Conservation (phyloP, 768 basidiomycete species). For the Russula vinacea region DNA sequence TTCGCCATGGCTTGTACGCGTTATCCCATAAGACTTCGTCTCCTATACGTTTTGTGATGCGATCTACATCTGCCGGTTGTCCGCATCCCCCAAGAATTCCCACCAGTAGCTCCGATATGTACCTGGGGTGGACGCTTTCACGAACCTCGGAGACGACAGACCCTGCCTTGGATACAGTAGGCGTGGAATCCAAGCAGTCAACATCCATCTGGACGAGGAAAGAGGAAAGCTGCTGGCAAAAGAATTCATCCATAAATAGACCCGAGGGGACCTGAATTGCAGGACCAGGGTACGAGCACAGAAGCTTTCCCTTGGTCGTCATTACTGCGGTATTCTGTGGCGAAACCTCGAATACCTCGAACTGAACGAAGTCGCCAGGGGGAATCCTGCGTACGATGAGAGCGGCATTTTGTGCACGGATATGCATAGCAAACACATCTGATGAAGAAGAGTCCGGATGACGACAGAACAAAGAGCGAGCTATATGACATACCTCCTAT, state of each 20-base stretch:
- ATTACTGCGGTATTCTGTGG: conserved; percentile 40
- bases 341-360: conserved; percentile 50
- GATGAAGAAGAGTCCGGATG: conserved; percentile 1
- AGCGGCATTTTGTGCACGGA: conserved; percentile 49
- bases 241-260: conserved; percentile 34
- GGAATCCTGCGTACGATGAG: conserved; percentile 34
- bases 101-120: conserved; percentile 48
- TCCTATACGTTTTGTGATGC: conserved; percentile 44
- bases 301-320: conserved; percentile 42
- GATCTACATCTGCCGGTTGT: conserved; percentile 34
- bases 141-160: conserved; percentile 37
- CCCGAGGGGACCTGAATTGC: conserved; percentile 40
- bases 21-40: conserved; percentile 48
- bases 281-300: conserved; percentile 47
- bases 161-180: conserved; percentile 39
- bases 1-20: conserved; percentile 45
- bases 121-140: conserved; percentile 44
- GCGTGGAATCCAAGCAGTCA: conserved; percentile 37
- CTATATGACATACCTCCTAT: no score
- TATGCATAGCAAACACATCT: conserved; percentile 42
- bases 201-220: conserved; percentile 42
- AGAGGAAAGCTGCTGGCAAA: conserved; percentile 39
- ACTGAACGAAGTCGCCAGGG: conserved; percentile 32
- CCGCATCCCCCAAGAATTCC: conserved; percentile 46
- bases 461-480: no score